Percentiles rank a stretch among this genome's conserved stretches.
Conservation (phyloP, 805 yeast genomes). For the Torulaspora delbrueckii region DNA sequence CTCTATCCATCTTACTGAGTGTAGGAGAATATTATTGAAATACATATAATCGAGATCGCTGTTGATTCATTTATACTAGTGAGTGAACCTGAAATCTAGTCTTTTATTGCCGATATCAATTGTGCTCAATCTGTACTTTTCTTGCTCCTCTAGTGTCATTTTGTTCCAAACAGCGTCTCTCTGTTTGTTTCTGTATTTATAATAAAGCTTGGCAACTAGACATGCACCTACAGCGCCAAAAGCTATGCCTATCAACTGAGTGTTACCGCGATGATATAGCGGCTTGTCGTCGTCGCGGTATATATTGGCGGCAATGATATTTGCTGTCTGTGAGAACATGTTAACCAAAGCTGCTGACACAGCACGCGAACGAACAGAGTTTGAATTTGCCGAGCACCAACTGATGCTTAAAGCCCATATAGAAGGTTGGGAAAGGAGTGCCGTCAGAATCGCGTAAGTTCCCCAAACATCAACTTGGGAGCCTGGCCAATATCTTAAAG, state of each 20-base stretch:
- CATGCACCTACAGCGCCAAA: constrained; percentile 33
- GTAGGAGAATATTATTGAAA: no score
- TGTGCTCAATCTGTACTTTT: constrained; percentile 43
- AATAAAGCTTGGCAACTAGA: constrained; percentile 32
- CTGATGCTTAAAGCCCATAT: constrained; percentile 53
- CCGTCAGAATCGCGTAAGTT: constrained; percentile 37
- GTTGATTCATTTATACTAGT: constrained; percentile 8
- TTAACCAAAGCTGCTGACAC: constrained; percentile 63
- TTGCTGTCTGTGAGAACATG: constrained; percentile 57
- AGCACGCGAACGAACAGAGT: constrained; percentile 58
- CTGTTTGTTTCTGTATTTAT: constrained; percentile 38
- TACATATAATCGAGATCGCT: no score
- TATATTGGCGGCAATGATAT: constrained; percentile 50
- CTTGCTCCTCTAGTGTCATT: constrained; percentile 47
- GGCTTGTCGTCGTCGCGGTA: constrained; percentile 58
- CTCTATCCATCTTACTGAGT: no score
- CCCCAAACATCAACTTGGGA: constrained; percentile 40
- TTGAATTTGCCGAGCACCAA: constrained; percentile 60
- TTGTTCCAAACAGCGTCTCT: constrained; percentile 49
- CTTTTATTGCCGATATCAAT: constrained; percentile 54
- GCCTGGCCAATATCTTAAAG: constrained; percentile 40
- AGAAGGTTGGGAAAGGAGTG: constrained; percentile 42
- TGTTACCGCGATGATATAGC: constrained; percentile 54
- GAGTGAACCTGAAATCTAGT: constrained; percentile 45
- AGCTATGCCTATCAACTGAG: constrained; percentile 37